Percentiles rank a stretch among this genome's conserved stretches.
Evolutionary conservation across 2,329 filamentous ascomycete genomes (phyloP).

Genomic region (Fusarium zealandicum): DNA sequence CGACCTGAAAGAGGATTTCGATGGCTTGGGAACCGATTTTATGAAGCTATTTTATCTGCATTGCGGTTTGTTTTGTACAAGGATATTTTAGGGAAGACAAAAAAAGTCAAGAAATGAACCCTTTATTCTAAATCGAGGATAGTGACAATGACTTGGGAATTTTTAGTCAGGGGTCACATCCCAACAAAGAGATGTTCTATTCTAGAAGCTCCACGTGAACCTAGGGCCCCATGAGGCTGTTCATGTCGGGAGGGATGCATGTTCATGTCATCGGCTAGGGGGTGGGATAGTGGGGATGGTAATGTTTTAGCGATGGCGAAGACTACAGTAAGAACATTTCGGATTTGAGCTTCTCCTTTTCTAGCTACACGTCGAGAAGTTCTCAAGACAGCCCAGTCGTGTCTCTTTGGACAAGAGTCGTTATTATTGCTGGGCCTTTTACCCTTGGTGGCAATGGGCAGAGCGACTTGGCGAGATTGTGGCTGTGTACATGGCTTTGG

Average conservation of each 20-base stretch:
- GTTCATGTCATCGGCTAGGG: background rate
- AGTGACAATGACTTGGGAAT: no score
- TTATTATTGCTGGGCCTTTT: no score
- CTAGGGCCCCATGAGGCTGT: background rate
- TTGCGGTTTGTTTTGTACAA: constrained; percentile 27
- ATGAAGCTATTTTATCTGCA: constrained; percentile 35
- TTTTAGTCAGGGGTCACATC: no score
- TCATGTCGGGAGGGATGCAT: constrained; percentile 19
- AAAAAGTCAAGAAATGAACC: constrained; percentile 22
- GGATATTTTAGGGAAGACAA: constrained; percentile 19
- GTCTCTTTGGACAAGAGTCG: no score
- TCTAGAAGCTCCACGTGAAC: background rate
- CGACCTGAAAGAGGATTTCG: constrained; percentile 29
- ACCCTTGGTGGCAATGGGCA: no score
- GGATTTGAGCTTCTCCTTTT: no score
- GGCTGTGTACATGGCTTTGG: constrained; percentile 1
- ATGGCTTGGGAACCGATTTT: constrained; percentile 29
- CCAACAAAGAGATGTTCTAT: no score
- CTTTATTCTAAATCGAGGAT: background rate
- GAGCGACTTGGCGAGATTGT: background rate
- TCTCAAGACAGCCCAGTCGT: no score
- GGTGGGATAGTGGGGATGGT: constrained; percentile 31
- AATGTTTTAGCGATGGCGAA: background rate
- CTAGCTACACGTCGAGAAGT: no score
- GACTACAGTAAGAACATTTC: no score